Percentiles rank a stretch among this genome's conserved stretches.
Conservation (phyloP, 2,329 filamentous ascomycete species). For the Plenodomus biglobosus region DNA sequence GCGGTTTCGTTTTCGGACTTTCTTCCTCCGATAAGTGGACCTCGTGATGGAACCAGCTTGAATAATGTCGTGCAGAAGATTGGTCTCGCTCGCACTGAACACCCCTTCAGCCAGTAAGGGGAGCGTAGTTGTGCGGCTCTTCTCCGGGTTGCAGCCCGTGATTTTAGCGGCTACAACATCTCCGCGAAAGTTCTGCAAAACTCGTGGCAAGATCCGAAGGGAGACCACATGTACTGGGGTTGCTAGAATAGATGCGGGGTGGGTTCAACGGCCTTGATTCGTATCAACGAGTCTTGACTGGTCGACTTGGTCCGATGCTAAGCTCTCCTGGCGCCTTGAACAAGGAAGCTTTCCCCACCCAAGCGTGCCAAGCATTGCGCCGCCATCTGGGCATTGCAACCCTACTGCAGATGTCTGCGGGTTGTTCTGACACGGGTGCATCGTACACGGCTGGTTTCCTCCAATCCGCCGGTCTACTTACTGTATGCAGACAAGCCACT, state of each 20-base stretch:
- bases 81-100: background rate
- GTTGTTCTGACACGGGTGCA: background rate
- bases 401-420: background rate
- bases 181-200: background rate
- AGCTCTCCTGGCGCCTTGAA: constrained; percentile 11
- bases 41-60: constrained; percentile 5
- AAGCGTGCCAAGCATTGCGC: constrained; percentile 15
- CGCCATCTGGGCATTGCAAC: constrained; percentile 18
- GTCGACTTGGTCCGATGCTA: constrained; percentile 7
- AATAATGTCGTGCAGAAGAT: background rate
- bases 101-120: background rate
- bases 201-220: background rate
- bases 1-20: constrained; percentile 1
- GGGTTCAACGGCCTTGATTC: constrained; percentile 1
- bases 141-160: background rate
- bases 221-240: background rate
- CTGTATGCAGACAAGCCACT: background rate
- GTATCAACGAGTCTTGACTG: constrained; percentile 4
- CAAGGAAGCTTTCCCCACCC: constrained; percentile 23
- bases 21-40: constrained; percentile 2
- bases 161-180: background rate
- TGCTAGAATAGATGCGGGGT: constrained; percentile 5
- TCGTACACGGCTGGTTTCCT: background rate
- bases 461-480: constrained; percentile 1
- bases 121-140: background rate